Evolutionary conservation across 202 grass and related monocot species (phyloP).

Genomic region (Saccharum hybrid): DNA sequence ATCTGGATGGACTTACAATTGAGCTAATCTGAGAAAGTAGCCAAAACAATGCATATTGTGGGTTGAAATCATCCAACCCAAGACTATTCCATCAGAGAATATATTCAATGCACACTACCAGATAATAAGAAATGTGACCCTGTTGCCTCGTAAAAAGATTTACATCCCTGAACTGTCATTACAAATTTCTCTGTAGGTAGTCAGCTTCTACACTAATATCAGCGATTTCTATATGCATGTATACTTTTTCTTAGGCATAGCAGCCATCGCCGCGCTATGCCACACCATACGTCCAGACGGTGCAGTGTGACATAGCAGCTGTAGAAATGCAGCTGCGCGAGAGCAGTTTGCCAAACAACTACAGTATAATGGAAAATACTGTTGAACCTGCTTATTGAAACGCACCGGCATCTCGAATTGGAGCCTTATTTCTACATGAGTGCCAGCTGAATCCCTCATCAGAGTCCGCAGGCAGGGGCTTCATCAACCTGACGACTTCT

Average conservation of each 20-base stretch:
- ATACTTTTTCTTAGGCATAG: constrained; percentile 41
- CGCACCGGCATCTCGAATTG: constrained; percentile 24
- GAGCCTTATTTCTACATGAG: constrained; percentile 45
- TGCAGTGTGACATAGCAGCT: constrained; percentile 32
- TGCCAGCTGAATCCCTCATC: no score
- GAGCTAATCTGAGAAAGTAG: no score
- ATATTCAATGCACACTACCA: background rate
- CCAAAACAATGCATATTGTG: no score
- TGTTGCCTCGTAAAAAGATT: constrained; percentile 56
- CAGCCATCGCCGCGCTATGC: constrained; percentile 42
- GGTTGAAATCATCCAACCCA: no score
- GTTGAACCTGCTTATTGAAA: constrained; percentile 56
- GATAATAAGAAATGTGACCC: constrained; percentile 24
- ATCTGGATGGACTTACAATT: no score
- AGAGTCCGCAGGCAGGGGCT: constrained; percentile 4
- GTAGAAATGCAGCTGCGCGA: constrained; percentile 44
- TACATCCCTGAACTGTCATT: constrained; percentile 58
- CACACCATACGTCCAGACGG: constrained; percentile 42
- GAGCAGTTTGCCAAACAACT: constrained; percentile 19
- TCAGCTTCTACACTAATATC: constrained; percentile 60
- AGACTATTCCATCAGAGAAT: background rate
- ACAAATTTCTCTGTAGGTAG: constrained; percentile 57
- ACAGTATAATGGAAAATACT: constrained; percentile 12
- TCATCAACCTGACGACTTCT: constrained; percentile 29
- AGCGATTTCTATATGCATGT: constrained; percentile 57